These are phyloP conservation scores for Diutina scorzettiae DNA, from an alignment of 1,139 yeast species.

Conservation along the genomic window DNA sequence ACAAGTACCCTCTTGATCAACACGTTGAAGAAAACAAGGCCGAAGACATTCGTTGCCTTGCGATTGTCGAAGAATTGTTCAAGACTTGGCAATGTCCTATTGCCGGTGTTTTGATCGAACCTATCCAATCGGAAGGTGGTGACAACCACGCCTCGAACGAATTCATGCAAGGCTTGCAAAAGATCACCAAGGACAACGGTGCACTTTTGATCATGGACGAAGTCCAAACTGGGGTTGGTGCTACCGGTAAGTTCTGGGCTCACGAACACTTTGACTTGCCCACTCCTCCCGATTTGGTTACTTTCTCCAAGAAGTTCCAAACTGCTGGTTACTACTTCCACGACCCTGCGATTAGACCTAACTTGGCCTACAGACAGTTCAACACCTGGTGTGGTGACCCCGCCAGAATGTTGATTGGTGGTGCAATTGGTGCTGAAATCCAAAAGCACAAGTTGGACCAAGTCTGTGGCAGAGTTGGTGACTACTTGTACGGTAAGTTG, in stretches of 20 bases:
- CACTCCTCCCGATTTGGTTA: constrained; percentile 60
- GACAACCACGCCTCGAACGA: constrained; percentile 53
- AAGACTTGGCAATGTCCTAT: constrained; percentile 50
- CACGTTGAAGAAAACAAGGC: constrained; percentile 40
- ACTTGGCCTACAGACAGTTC: constrained; percentile 60
- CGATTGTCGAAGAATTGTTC: constrained; percentile 43
- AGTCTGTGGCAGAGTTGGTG: constrained; percentile 46
- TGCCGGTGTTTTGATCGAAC: constrained; percentile 41
- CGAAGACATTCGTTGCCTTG: constrained; percentile 62
- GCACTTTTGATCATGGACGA: constrained; percentile 58
- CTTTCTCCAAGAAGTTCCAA: constrained; percentile 69
- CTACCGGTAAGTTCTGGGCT: constrained; percentile 63
- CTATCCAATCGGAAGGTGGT: constrained; percentile 70
- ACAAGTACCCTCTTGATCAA: constrained; percentile 59
- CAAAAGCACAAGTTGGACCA: constrained; percentile 37
- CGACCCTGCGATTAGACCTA: constrained; percentile 50
- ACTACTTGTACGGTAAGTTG: constrained; percentile 40
- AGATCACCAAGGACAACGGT: constrained; percentile 44
- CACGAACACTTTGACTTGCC: constrained; percentile 59
- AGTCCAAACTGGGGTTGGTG: constrained; percentile 70
- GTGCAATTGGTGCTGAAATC: constrained; percentile 51
- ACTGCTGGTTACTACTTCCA: constrained; percentile 69
- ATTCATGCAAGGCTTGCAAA: constrained; percentile 57
- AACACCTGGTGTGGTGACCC: constrained; percentile 85
- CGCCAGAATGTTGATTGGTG: constrained; percentile 52